Evolutionary conservation across 2,329 filamentous ascomycete genomes (phyloP).

Genomic region (Colletotrichum phormii): DNA sequence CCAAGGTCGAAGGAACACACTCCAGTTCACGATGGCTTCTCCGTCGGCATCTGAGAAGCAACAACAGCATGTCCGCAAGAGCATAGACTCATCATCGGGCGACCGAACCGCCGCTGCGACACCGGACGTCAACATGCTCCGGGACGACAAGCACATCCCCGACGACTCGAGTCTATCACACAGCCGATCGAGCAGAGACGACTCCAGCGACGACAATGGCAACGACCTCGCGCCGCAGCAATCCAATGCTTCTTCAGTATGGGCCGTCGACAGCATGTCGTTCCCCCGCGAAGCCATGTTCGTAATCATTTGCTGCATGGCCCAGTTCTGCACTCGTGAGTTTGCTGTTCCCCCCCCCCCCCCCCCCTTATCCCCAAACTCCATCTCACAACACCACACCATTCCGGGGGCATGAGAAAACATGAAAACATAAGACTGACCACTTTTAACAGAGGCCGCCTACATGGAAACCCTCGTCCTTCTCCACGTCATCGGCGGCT

Average conservation of each 20-base stretch:
- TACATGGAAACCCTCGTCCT: constrained; percentile 40
- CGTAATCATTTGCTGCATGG: constrained; percentile 56
- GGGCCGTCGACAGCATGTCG: constrained; percentile 34
- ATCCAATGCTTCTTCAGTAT: constrained; percentile 15
- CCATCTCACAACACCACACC: constrained; percentile 47
- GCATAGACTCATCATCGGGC: not conserved
- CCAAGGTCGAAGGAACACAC: not conserved
- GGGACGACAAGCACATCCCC: not conserved
- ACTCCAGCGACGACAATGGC: constrained; percentile 4
- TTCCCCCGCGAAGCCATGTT: constrained; percentile 49
- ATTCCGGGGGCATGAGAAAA: too few species aligned
- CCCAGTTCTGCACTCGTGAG: constrained; percentile 39
- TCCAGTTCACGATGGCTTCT: constrained; percentile 18
- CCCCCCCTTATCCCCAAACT: too few species aligned
- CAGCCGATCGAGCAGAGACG: not conserved
- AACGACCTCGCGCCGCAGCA: constrained; percentile 6
- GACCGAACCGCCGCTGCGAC: constrained; percentile 26
- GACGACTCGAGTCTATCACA: constrained; percentile 18
- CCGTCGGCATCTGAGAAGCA: constrained; percentile 11
- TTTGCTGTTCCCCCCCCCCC: not conserved
- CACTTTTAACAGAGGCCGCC: constrained; percentile 45
- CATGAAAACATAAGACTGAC: constrained; percentile 7
- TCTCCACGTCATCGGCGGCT: constrained; percentile 27
- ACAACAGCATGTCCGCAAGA: not conserved
- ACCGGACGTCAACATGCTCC: constrained; percentile 18